A percentile compares a stretch with the other conserved stretches of the same genome.
Evolutionary conservation across 2,329 filamentous ascomycete species (phyloP).

Genomic region (Colletotrichum ledebouriae): DNA sequence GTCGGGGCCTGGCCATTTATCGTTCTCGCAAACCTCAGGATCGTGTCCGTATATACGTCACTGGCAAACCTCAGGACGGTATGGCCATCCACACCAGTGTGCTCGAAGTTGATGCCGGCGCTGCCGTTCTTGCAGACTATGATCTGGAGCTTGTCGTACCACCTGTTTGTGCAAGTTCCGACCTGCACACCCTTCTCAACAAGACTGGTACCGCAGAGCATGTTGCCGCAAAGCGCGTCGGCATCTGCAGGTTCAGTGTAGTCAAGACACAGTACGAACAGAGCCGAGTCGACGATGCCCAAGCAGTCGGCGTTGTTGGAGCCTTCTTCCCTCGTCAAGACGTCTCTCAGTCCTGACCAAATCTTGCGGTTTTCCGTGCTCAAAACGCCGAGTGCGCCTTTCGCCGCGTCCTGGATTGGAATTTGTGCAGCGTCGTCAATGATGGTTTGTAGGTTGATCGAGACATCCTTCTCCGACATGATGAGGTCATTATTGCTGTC

Average conservation of each 20-base stretch:
- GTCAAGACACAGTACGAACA: slow-evolving; percentile 94
- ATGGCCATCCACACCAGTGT: slow-evolving; percentile 97
- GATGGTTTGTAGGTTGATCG: slow-evolving; percentile 91
- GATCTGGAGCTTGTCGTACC: slow-evolving; percentile 99
- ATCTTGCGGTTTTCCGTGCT: slow-evolving; percentile 97
- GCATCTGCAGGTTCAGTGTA: slow-evolving; percentile 87
- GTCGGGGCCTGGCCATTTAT: slow-evolving; percentile 96
- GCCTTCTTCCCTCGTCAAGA: slow-evolving; percentile 85
- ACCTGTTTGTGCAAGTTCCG: slow-evolving; percentile 96
- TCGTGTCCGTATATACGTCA: slow-evolving; percentile 97
- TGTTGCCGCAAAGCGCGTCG: slow-evolving; percentile 93
- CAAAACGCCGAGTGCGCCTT: slow-evolving; percentile 90
- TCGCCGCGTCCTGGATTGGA: slow-evolving; percentile 94
- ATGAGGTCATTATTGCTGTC: slow-evolving; percentile 95
- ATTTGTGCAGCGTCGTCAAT: slow-evolving; percentile 90
- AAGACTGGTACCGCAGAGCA: slow-evolving; percentile 95
- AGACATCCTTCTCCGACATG: slow-evolving; percentile 95
- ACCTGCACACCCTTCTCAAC: slow-evolving; percentile 95
- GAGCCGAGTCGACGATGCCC: slow-evolving; percentile 92
- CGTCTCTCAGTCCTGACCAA: slow-evolving; percentile 92
- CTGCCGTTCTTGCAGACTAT: slow-evolving; percentile 99
- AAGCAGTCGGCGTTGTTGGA: slow-evolving; percentile 97
- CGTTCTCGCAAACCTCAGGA: slow-evolving; percentile 91
- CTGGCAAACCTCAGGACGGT: slow-evolving; percentile 96
- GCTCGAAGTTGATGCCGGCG: slow-evolving; percentile 98